These are phyloP conservation scores for Picochlorum costavermella DNA, from an alignment of 139 green algal species.

Conservation along the genomic window DNA sequence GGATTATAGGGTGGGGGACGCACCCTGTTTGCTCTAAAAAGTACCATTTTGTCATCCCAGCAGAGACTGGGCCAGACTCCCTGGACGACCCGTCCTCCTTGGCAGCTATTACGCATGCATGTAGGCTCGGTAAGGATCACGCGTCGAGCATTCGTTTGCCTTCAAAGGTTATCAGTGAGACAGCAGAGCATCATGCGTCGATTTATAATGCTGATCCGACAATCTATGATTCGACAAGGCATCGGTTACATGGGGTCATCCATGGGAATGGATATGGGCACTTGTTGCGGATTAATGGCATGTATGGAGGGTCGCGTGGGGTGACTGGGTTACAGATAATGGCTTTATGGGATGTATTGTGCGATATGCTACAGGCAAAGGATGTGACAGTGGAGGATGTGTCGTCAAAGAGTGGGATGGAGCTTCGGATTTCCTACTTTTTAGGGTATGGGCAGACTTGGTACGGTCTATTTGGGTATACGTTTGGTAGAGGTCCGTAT, in stretches of 20 bases:
- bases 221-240: conserved; percentile 59
- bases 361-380: conserved; percentile 55
- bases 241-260: conserved; percentile 46
- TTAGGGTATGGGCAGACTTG: conserved; percentile 65
- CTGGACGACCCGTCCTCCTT: conserved; percentile 41
- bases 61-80: conserved; percentile 28
- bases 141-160: not conserved
- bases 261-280: conserved; percentile 94
- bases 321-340: conserved; percentile 68
- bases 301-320: conserved; percentile 42
- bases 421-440: conserved; percentile 80
- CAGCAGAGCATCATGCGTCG: conserved; percentile 12
- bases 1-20: conserved; percentile 82
- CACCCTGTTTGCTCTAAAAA: conserved; percentile 66
- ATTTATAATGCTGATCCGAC: conserved; percentile 40
- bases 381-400: conserved; percentile 84
- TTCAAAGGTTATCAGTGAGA: conserved; percentile 8
- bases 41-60: conserved; percentile 85
- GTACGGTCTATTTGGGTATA: conserved; percentile 91
- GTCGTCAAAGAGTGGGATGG: conserved; percentile 81
- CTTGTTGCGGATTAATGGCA: conserved; percentile 76
- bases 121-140: not conserved
- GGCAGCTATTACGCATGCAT: conserved; percentile 36
- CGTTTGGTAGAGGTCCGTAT: conserved; percentile 78
- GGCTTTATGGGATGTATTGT: conserved; percentile 86